Evolutionary conservation across 1,284 basidiomycete species (phyloP), one percentile per base, ranked within the genome.

Genomic region (Ceratobasidium sp.): DNA sequence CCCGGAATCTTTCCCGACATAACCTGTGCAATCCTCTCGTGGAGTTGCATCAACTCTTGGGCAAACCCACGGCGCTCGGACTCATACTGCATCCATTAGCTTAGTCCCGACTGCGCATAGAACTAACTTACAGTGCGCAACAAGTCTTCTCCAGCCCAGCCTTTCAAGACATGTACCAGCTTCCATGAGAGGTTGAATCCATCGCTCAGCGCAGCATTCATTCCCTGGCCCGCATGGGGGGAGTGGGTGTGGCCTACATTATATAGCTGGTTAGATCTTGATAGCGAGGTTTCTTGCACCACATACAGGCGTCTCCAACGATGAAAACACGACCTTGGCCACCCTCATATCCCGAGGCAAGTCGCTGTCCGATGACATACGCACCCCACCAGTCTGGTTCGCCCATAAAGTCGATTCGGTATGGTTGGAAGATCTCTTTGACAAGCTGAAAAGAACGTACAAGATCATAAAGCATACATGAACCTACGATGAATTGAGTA

Each of bases 151-250:
- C 41, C 52, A n/a, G 64, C 41, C 64, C 64, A 69, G 14, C 64
- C 64, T 5, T 38, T 54, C 50, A 69, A 28, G 16, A 47, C 52
- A 28, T 69, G 64, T 16, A 69, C 52, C 6, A 69, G 43, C n/a
- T 69, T 54, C 64, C 64, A 69, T 8, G 64, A 18, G 26, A 81
- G 72, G 61, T 80, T 81, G 47, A 79, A 77, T 3, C 78, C 76
- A 71, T 81, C 80, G 9, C 77, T 77, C 76, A 81, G 78, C 13
- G 79, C 78, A 3, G 78, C 78, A 72, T 81, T 81, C 26, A 79
- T 79, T 13, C 80, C 80, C 73, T 80, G 79, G 7, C 79, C 80
- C 21, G 79, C 80, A 47, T 79, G 80, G 1, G 80, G 80, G 4
- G 79, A 80, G 62, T 80, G 80, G 1, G 79, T 80, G 59, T 81